Evolutionary conservation across 192 early-diverging fungal species (phyloP).

Genomic region (Chytriomyces hyalinus): DNA sequence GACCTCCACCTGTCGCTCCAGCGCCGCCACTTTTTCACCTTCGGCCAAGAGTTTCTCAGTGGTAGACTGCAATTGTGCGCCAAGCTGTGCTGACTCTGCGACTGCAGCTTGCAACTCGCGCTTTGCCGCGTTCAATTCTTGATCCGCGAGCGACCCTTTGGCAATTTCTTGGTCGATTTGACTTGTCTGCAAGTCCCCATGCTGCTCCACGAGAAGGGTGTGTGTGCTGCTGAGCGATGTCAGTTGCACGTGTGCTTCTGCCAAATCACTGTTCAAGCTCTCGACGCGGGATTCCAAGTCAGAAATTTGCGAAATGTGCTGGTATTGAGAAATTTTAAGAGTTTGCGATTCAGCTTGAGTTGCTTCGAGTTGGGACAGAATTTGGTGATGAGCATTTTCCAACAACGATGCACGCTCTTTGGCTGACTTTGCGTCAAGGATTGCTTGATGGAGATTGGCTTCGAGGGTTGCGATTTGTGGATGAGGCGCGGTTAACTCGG

Average conservation of each 20-base stretch:
- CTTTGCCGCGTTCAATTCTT: background rate
- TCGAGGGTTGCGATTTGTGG: background rate
- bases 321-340: no score
- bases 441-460: background rate
- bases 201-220: constrained; percentile 3
- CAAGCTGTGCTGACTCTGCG: background rate
- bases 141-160: background rate
- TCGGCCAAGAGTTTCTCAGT: background rate
- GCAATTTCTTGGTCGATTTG: background rate
- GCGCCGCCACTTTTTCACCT: background rate
- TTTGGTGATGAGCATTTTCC: no score
- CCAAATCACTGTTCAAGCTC: background rate
- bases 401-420: no score
- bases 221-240: background rate
- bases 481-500: background rate
- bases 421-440: no score
- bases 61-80: background rate
- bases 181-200: background rate
- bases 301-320: background rate
- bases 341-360: background rate
- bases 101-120: background rate
- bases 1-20: background rate
- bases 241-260: background rate
- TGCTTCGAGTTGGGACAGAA: background rate
- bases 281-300: background rate